These are phyloP conservation scores for Apium graveolens DNA, from an alignment of 129 eudicot genomes.

Conservation along the genomic window DNA sequence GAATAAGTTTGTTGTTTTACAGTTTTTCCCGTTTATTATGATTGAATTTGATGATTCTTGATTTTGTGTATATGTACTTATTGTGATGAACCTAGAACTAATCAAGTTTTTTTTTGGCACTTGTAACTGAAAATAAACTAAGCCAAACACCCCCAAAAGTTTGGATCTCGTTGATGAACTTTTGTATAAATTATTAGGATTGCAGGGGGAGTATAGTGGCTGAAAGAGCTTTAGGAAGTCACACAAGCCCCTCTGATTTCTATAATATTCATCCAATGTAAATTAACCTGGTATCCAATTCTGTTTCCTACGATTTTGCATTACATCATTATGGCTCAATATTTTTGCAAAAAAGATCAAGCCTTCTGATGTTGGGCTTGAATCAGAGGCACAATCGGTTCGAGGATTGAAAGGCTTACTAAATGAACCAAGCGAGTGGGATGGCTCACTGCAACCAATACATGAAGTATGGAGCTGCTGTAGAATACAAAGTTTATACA, in stretches of 20 bases:
- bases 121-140: not conserved
- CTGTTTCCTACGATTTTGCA: not conserved
- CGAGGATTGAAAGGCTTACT: slow-evolving; percentile 53
- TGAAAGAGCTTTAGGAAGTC: not conserved
- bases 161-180: not conserved
- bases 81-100: not conserved
- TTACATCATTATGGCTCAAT: not conserved
- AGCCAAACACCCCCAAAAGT: not conserved
- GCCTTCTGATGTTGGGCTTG: slow-evolving; percentile 95
- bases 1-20: too few relatives aligned
- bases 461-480: too few relatives aligned
- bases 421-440: slow-evolving; percentile 40
- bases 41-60: too few relatives aligned
- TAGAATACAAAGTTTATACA: slow-evolving; percentile 79
- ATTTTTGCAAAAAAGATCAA: slow-evolving; percentile 62
- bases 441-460: slow-evolving; percentile 52
- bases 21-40: too few relatives aligned
- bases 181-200: not conserved
- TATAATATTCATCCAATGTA: not conserved
- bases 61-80: too few relatives aligned
- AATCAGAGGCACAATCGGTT: slow-evolving; percentile 76
- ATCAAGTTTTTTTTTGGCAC: not conserved
- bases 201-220: not conserved
- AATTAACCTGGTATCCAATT: not conserved
- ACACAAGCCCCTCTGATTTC: not conserved